Evolutionary conservation across 768 basidiomycete genomes (phyloP), one percentile per base, ranked within the genome.

Genomic region (Clathrus columnatus): DNA sequence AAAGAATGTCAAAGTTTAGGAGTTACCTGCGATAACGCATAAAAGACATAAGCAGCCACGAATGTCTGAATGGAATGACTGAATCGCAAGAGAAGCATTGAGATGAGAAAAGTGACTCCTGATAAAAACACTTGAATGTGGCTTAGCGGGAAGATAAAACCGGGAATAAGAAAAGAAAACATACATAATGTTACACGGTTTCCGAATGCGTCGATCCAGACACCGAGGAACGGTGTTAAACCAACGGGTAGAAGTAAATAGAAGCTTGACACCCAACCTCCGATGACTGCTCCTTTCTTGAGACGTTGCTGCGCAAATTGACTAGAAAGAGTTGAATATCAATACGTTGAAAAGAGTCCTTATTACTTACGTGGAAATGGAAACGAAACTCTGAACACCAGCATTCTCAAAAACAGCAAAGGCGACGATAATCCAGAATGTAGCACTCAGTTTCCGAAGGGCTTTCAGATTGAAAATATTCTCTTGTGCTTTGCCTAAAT

Each of bases 211-310:
- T 74, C 73, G 48, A 74, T 69, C 60, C 71, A 72, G 50, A 73
- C 64, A 24, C 73, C 72, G 41, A 72, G 51, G 63, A 74, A 71
- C 27, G 73, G 73, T 3, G 72, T 73, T 56, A 73, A 57, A 47
- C 67, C 67, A 6, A 68, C 68, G 1, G 73, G 73, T 7, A 74
- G 67, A 42, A 74, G 63, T 41, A 74, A 61, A 61, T 73, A 74
- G 64, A 74, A 70, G 57, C 69, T 72, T 3, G 72, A 71, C 10
- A 73, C 73, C 73, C 73, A 74, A 55, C 73, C 72, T n/a, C 72
- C 72, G 29, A 74, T 67, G 51, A 74, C 68, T 23, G 73, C 73
- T 45, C 72, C 72, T 60, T 72, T 70, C 61, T 70, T 63, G 27
- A 74, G 62, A 5, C 73, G 66, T 58, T 74, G 72, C 58, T 74